Evolutionary conservation across 306 rosid species (phyloP), one percentile per base, ranked within the genome.

Genomic region (Trifolium pratense): DNA sequence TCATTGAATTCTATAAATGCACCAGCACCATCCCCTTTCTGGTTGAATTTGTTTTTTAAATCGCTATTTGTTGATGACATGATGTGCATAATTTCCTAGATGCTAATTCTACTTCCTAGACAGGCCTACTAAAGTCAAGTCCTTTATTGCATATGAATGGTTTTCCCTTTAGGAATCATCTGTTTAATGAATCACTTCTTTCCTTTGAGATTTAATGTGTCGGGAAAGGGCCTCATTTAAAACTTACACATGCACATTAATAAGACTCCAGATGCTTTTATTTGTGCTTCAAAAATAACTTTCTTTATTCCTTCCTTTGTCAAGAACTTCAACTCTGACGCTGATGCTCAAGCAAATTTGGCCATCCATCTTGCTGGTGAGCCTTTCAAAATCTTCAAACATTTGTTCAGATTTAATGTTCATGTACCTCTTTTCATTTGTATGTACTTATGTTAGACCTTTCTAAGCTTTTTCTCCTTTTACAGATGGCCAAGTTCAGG

Each of bases 261-360:
- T 46, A 46, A 45, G 18, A 46, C 61, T 73, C 57, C 62, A 49
- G 70, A 25, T 78, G 21, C 78, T 79, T 58, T 23, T 58, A 12
- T 36, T 20, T 29, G 58, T 25, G 43, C 59, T 66, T 58, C 58
- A 15, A 71, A 59, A 52, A n/a, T 74, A 25, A 49, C 73, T 81
- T 59, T 74, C 31, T 43, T 70, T 9, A 7, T 36, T 36, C 39
- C 39, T 78, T 75, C 40, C 75, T 73, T 67, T 82, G 56, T 31
- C 65, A 81, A 94, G 98, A 82, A 80, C 26, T 68, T 60, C 43
- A 94, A 91, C 82, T 74, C 97, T 3, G 99, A 89, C 37, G 99
- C 97, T 20, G 99, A 94, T 75, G 91, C 87, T 75, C 87, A 91
- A 86, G 96, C 99, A 65, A 94, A 94, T 86, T 84, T 87, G 82